phyloP scores from a whole-genome alignment of 164 flowering plant genomes.

The Macadamia integrifolia region DNA sequence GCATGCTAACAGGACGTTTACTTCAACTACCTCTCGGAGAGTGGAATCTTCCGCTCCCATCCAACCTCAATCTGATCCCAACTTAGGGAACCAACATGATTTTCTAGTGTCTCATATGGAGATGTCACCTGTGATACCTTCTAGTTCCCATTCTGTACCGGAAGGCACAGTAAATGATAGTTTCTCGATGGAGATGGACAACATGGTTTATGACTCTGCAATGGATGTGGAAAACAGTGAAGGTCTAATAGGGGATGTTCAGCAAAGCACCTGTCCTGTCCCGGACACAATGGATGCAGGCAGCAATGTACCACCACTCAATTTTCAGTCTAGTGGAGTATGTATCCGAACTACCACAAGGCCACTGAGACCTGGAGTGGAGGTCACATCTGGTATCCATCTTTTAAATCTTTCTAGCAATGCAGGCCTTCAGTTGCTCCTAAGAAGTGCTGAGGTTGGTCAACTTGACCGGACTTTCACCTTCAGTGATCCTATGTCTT shows the following conservation, averaged over 20 bases:
- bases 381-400: constrained; percentile 16
- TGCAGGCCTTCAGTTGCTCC: constrained; percentile 27
- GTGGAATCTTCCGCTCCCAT: constrained; percentile 48
- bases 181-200: constrained; percentile 32
- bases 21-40: constrained; percentile 33
- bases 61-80: constrained; percentile 47
- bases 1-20: constrained; percentile 26
- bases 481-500: constrained; percentile 51
- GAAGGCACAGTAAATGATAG: constrained; percentile 29
- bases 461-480: constrained; percentile 46
- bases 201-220: constrained; percentile 32
- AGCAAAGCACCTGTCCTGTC: constrained; percentile 11
- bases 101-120: constrained; percentile 58
- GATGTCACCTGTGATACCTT: constrained; percentile 22
- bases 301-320: constrained; percentile 1
- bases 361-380: constrained; percentile 14
- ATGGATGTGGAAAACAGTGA: constrained; percentile 46
- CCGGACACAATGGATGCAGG: constrained; percentile 12
- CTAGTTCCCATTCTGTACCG: constrained; percentile 31
- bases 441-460: constrained; percentile 26
- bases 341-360: constrained; percentile 6
- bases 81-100: constrained; percentile 53
- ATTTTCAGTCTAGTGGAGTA: constrained; percentile 12
- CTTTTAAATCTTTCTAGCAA: constrained; percentile 19
- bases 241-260: constrained; percentile 29